A percentile compares a stretch with the other conserved stretches of the same genome.
Conservation (phyloP, 2,329 filamentous ascomycete genomes). For the Fusarium veterinarium region DNA sequence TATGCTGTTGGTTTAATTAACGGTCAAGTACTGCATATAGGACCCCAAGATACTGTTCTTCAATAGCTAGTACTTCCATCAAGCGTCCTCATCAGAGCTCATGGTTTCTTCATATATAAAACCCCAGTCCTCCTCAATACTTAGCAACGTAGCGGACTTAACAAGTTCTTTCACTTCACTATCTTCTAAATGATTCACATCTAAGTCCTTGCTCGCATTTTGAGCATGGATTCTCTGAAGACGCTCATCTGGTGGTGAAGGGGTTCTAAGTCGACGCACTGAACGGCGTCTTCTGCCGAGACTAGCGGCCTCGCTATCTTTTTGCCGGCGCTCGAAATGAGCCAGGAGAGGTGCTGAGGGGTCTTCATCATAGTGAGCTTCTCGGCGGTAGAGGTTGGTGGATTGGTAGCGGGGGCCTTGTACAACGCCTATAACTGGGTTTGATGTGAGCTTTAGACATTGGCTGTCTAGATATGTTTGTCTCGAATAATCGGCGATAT, state of each 20-base stretch:
- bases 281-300: constrained; percentile 40
- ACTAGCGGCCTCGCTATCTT: constrained; percentile 50
- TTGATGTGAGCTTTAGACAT: constrained; percentile 56
- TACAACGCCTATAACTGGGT: constrained; percentile 64
- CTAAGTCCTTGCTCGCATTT: constrained; percentile 48
- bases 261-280: constrained; percentile 42
- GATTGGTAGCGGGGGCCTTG: constrained; percentile 65
- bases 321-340: constrained; percentile 58
- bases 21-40: neutral
- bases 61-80: neutral
- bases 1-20: neutral
- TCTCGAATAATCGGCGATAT: constrained; percentile 43
- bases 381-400: constrained; percentile 59
- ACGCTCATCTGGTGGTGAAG: constrained; percentile 14
- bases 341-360: constrained; percentile 58
- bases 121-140: constrained; percentile 50
- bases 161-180: constrained; percentile 38
- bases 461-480: constrained; percentile 50
- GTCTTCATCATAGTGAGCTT: constrained; percentile 61
- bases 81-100: neutral
- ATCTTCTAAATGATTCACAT: constrained; percentile 35
- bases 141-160: constrained; percentile 45
- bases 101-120: constrained; percentile 49
- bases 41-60: neutral
- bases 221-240: constrained; percentile 33